Evolutionary conservation across 2,329 filamentous ascomycete species (phyloP), one percentile per base, ranked within the genome.

Genomic region (Cladosporium sp.): DNA sequence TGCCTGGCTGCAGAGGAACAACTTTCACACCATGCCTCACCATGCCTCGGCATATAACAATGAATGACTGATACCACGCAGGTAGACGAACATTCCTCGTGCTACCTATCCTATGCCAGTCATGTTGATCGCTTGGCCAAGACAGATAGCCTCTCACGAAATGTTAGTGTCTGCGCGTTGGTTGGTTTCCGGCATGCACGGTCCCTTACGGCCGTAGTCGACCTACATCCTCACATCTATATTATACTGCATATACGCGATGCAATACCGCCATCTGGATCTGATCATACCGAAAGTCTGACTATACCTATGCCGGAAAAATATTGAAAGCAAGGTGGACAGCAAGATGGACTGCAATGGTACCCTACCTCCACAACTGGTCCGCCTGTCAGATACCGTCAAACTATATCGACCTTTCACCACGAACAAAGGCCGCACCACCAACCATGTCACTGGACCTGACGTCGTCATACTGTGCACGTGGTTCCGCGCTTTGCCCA

Each of bases 381-480:
- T 22, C 17, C 47, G 17, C 17, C 28, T 50, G 2, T 50, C 47
- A 15, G 17, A 50, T 2, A 50, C 47, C 3, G 34, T 50, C 47
- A 50, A 20, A 17, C 17, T 50, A 19, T 37, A 50, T 28, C 47
- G 47, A 50, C 47, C 47, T 14, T 2, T 22, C 19, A 15, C 6
- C 30, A n/a, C 22, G 8, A 22, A 47, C 22, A 37, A 14, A 37
- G 8, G 3, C 5, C 34, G 14, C 15, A 37, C n/a, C 3, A 37
- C 17, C 9, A 50, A 50, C 17, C 47, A 47, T 22, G 19, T 25
- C 28, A 50, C 28, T n/a, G 47, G 28, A 19, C 47, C 47, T 40
- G 70, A 69, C 51, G 63, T 77, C 59, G 73, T 73, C 62, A 70
- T 76, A 60, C 52, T 72, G 9, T 70, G 67, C 58, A 66, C 63